Conservation (phyloP, 306 rosid genomes). For the Trifolium fragiferum region DNA sequence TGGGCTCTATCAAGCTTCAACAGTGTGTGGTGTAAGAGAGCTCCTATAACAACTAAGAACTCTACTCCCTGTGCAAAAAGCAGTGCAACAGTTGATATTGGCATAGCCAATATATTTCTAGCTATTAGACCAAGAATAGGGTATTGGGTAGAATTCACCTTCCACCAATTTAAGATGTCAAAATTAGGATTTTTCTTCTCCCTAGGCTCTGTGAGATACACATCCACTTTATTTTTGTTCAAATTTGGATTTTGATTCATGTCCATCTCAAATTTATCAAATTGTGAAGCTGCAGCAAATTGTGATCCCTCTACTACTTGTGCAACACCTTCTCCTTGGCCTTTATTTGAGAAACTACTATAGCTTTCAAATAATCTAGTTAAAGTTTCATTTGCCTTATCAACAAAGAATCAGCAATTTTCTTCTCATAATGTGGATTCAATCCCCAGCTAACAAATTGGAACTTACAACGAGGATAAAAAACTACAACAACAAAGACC, state of each 20-base stretch:
- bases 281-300: too few species aligned
- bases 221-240: not conserved
- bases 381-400: not conserved
- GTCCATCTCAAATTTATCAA: too few species aligned
- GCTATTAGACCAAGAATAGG: not conserved
- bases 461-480: not conserved
- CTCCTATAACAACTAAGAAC: too few species aligned
- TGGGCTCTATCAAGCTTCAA: too few species aligned
- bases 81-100: too few species aligned
- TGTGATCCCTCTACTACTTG: too few species aligned
- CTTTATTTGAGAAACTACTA: too few species aligned
- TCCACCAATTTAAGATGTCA: not conserved
- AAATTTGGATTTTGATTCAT: too few species aligned
- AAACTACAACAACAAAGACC: not conserved
- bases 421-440: not conserved
- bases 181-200: not conserved
- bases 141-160: not conserved
- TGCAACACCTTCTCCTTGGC: too few species aligned
- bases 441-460: not conserved
- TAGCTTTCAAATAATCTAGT: too few species aligned
- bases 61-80: too few species aligned
- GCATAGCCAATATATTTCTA: not conserved
- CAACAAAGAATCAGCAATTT: not conserved
- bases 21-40: too few species aligned
- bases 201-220: not conserved